A percentile compares a stretch with the other conserved stretches of the same genome.
These are phyloP conservation scores for Podospora didyma DNA, from an alignment of 495 filamentous ascomycete genomes.

Conservation along the genomic window DNA sequence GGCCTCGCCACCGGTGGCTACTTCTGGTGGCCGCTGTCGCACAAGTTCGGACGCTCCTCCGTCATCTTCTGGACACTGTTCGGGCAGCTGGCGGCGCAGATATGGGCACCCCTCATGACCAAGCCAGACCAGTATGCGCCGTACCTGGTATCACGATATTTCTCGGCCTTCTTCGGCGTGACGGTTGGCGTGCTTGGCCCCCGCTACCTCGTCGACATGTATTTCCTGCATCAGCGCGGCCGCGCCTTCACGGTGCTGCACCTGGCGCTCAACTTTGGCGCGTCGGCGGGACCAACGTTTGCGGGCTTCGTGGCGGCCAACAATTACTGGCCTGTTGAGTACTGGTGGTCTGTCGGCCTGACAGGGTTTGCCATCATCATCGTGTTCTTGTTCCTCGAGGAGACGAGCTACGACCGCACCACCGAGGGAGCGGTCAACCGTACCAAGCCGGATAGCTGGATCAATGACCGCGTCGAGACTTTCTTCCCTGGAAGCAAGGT, in stretches of 20 bases:
- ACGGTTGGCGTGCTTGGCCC: slow-evolving; percentile 51
- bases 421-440: slow-evolving; percentile 18
- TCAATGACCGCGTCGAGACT: slow-evolving; percentile 40
- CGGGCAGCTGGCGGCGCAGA: slow-evolving; percentile 47
- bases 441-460: slow-evolving; percentile 22
- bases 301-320: slow-evolving; percentile 42
- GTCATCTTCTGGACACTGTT: slow-evolving; percentile 54
- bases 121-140: slow-evolving; percentile 9
- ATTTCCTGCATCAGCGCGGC: slow-evolving; percentile 62
- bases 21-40: slow-evolving; percentile 59
- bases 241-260: slow-evolving; percentile 42
- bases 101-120: slow-evolving; percentile 56
- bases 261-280: slow-evolving; percentile 39
- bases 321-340: slow-evolving; percentile 41
- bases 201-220: slow-evolving; percentile 28
- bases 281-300: slow-evolving; percentile 40
- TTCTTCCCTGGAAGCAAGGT: slow-evolving; percentile 37
- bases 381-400: slow-evolving; percentile 44
- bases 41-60: slow-evolving; percentile 54
- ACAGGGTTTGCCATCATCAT: slow-evolving; percentile 37
- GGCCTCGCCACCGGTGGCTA: slow-evolving; percentile 63
- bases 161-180: slow-evolving; percentile 58
- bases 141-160: slow-evolving; percentile 29
- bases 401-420: slow-evolving; percentile 32
- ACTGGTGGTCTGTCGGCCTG: slow-evolving; percentile 49